A percentile compares a stretch with the other conserved stretches of the same genome.
Evolutionary conservation across 371 early-diverging fungal genomes (phyloP).

Genomic region (Rhizomucor pusillus): DNA sequence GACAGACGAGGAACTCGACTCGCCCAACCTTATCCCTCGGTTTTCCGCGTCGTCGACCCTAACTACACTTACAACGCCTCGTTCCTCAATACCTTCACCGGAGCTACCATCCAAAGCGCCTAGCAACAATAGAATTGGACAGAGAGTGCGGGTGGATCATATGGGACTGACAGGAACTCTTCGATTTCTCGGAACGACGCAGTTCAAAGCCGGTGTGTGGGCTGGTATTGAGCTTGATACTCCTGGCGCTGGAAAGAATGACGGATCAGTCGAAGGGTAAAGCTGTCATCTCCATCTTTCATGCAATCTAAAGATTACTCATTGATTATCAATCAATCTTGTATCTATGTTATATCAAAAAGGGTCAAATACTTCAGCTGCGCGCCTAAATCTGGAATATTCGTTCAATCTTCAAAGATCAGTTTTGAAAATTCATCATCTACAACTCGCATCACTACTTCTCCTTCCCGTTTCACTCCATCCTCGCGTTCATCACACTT

Average conservation of each 20-base stretch:
- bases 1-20: conserved; percentile 9
- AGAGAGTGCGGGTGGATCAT: conserved; percentile 59
- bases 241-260: conserved; percentile 70
- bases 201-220: conserved; percentile 73
- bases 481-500: not conserved
- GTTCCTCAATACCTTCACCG: conserved; percentile 14
- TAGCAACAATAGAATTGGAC: conserved; percentile 32
- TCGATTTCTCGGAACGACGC: conserved; percentile 65
- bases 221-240: conserved; percentile 73
- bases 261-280: conserved; percentile 65
- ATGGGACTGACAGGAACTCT: conserved; percentile 61
- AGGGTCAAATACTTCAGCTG: conserved; percentile 22
- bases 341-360: conserved; percentile 3
- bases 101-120: not conserved
- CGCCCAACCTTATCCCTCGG: conserved; percentile 12
- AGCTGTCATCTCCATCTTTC: not conserved
- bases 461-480: too few species aligned
- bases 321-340: not conserved
- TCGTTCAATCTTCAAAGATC: conserved; percentile 17
- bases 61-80: conserved; percentile 16
- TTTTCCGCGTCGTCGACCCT: conserved; percentile 18
- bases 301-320: conserved; percentile 1
- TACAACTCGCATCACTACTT: too few species aligned
- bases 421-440: not conserved
- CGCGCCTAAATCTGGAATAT: conserved; percentile 22